Evolutionary conservation across 2,329 filamentous ascomycete species (phyloP), one percentile per base, ranked within the genome.

Genomic region (Domatiomyces catenatus): DNA sequence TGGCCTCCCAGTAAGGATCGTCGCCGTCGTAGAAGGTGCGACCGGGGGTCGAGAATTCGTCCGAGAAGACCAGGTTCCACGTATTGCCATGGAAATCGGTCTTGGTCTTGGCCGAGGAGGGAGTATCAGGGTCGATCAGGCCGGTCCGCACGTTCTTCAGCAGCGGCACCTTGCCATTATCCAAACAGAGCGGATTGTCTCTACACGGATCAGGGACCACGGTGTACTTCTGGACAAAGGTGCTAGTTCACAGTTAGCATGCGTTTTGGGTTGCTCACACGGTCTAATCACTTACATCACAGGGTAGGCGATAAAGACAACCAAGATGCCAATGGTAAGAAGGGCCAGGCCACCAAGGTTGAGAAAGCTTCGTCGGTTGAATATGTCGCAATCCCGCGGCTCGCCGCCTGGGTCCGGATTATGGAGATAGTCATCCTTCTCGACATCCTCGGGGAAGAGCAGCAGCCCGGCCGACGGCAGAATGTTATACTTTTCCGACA

Each of bases 401-500:
- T 80, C 73, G 46, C 84, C 80, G 48, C 75, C 74, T 1, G 80
- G 77, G 59, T 82, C 80, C 0, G 82, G 82, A 58, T 84, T 84
- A 62, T 86, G 82, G 54, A 86, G 61, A 56, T 77, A 81, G 60
- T 86, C 82, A 61, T 86, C 82, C 59, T 83, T 83, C 63, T 86
- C 82, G 19, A 84, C 77, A 60, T 85, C 81, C 62, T 84, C 80
- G 0, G 81, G 82, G 58, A 81, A 85, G 18, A 85, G 66, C 42
- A 86, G 63, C 48, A 85, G 66, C 5, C 80, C 80, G 12, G 80
- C 76, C 2, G 79, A 81, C 0, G 82, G 81, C 62, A 77, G 71
- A 49, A 86, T 84, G 61, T 83, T 84, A 64, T 81, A 85, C 64
- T 85, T 85, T 60, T 84, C 79, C 15, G 79, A 79, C 2, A 85